These are phyloP conservation scores for Dendrostoma leiphaemia DNA, from an alignment of 2,329 filamentous ascomycete genomes.

Conservation along the genomic window DNA sequence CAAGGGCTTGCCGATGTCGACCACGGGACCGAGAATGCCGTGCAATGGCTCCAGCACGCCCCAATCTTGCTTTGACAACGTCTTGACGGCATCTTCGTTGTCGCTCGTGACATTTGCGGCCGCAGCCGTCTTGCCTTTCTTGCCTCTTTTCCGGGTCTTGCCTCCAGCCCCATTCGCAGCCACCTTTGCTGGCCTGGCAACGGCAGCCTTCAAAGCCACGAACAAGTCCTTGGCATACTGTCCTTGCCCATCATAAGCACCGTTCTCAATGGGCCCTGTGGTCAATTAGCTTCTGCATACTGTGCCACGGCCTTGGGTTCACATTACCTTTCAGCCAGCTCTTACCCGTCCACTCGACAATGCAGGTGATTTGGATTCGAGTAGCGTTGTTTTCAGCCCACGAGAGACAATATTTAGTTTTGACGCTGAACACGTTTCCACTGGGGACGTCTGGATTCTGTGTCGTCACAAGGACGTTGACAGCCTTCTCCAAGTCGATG, in stretches of 20 bases:
- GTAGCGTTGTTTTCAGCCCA: constrained; percentile 90
- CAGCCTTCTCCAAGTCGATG: constrained; percentile 82
- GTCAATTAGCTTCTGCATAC: not conserved
- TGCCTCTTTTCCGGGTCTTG: constrained; percentile 64
- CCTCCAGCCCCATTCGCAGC: constrained; percentile 42
- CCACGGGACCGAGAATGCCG: constrained; percentile 65
- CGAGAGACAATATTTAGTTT: constrained; percentile 91
- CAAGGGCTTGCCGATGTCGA: constrained; percentile 68
- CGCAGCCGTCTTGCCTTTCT: constrained; percentile 47
- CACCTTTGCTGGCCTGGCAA: constrained; percentile 61
- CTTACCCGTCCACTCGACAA: constrained; percentile 94
- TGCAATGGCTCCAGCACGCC: constrained; percentile 79
- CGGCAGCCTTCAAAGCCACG: constrained; percentile 68
- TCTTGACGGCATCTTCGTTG: constrained; percentile 38
- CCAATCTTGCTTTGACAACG: constrained; percentile 57
- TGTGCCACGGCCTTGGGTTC: not conserved
- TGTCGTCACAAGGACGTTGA: constrained; percentile 78
- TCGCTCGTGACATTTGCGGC: constrained; percentile 42
- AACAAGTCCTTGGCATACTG: constrained; percentile 81
- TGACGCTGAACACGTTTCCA: constrained; percentile 86
- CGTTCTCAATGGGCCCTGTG: constrained; percentile 92
- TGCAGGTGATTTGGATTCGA: constrained; percentile 81
- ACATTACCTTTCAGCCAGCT: constrained; percentile 90
- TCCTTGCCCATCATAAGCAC: constrained; percentile 84
- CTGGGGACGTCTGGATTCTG: constrained; percentile 94